Evolutionary conservation across 768 basidiomycete species (phyloP), one percentile per base, ranked within the genome.

Genomic region (Brasilioporus rufonigricans): DNA sequence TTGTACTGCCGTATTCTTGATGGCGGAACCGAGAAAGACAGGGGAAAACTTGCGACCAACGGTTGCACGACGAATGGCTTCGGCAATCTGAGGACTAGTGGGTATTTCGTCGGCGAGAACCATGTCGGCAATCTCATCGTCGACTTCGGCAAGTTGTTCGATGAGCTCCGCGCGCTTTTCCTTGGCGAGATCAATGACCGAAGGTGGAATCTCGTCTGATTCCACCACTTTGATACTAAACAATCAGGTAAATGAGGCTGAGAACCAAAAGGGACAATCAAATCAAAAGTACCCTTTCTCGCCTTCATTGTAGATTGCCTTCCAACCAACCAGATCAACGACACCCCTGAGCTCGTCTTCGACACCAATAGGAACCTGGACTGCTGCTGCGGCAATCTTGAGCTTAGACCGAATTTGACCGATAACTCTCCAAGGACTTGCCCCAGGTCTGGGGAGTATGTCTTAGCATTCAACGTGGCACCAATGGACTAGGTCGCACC

Each of bases 1-100:
- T 67, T 99, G 97, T 7, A 99, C 89, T 36, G 84, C 93, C 9
- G 93, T 95, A 71, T 99, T 99, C 78, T 97, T 98, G 66, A 98
- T 88, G 0, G 97, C 97, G 7, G 94, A 96, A 38, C 97, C 97
- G 56, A 98, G 77, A 75, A 98, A 97, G 50, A 99, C 97, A 1
- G 97, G 97, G 0, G 93, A 90, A 74, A 99, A 98, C 60, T 89
- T 93, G 65, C 93, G 85, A 12, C 79, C 74, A 63, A 93, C 81
- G 1, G 97, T 98, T 4, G 93, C 82, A 33, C 97, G 91, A 19
- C 94, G 86, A 61, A 99, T 87, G 18, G 95, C 96, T 27, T 77
- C 79, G 5, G 84, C 84, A 38, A 99, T 83, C 69, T 95, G 89
- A 27, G 71, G 69, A 52, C 84, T 81, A 51, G 77, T 81, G 19